These are phyloP conservation scores for Yamadazyma sp. DNA, from an alignment of 805 yeast species.

Conservation along the genomic window DNA sequence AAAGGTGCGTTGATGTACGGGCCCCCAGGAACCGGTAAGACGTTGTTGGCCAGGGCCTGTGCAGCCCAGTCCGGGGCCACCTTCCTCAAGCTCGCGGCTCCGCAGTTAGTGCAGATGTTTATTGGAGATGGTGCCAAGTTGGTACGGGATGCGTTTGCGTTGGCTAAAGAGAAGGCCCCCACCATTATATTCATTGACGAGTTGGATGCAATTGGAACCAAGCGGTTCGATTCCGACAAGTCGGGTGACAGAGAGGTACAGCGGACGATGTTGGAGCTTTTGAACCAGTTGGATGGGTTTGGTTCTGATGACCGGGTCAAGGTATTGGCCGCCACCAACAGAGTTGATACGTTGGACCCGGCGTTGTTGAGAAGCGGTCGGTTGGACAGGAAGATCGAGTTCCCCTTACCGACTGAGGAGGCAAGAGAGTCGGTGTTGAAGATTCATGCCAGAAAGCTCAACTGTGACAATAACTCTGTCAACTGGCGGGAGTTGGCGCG, in stretches of 20 bases:
- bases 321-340: slow-evolving; percentile 96
- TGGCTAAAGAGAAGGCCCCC: slow-evolving; percentile 49
- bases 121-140: slow-evolving; percentile 49
- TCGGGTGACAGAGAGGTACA: slow-evolving; percentile 49
- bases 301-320: slow-evolving; percentile 97
- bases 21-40: slow-evolving; percentile 50
- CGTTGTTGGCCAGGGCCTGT: slow-evolving; percentile 48
- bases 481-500: slow-evolving; percentile 99
- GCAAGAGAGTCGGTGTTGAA: slow-evolving; percentile 95
- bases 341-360: slow-evolving; percentile 98
- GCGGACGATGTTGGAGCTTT: slow-evolving; percentile 50
- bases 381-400: slow-evolving; percentile 95
- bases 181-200: slow-evolving; percentile 48
- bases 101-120: slow-evolving; percentile 48
- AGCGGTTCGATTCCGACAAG: slow-evolving; percentile 46
- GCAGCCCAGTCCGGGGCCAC: slow-evolving; percentile 50
- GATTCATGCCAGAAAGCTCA: slow-evolving; percentile 96
- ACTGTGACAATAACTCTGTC: slow-evolving; percentile 78
- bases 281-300: slow-evolving; percentile 77
- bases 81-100: slow-evolving; percentile 45
- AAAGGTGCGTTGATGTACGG: slow-evolving; percentile 50
- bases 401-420: slow-evolving; percentile 96
- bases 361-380: slow-evolving; percentile 97
- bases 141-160: slow-evolving; percentile 47
- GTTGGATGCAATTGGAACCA: slow-evolving; percentile 48